Evolutionary conservation across 345 rosid species (phyloP), one percentile per base, ranked within the genome.

Genomic region (Firmiana major): DNA sequence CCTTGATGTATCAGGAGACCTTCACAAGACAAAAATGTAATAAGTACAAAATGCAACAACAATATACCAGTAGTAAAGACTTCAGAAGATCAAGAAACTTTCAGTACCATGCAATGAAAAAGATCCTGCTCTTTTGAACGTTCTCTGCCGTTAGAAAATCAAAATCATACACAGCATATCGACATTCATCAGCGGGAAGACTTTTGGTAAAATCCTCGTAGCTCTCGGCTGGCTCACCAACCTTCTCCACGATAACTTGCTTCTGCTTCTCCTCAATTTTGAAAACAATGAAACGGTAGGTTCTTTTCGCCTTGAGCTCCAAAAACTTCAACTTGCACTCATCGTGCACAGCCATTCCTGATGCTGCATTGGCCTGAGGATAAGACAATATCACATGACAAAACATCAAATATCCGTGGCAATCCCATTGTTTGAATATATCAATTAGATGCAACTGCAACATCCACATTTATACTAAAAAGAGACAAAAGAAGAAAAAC

Each of bases 301-400:
- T 89, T 78, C 91, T 82, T 74, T 89, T 89, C 6, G 93, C 81
- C 80, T 89, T 89, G 69, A 89, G 86, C 73, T 89, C 89, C 84
- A 88, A 64, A 74, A 89, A 89, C 83, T 79, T 87, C 71, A 88
- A 77, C 81, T 89, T 89, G 87, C 93, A 89, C 26, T 88, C 93
- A 82, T 87, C 91, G 43, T 89, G 87, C 82, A 87, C 93, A 79
- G 89, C 90, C 87, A 89, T 87, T 58, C 93, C 93, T 22, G 91
- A 89, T 7, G 86, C 88, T 70, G 90, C 88, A 3, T 89, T 89
- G 49, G 90, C 91, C 93, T 89, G 79, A 22, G 17, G 11, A 57
- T 49, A 31, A 68, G 22, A 31, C 38, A 38, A 48, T 3, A 55
- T 53, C 75, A 74, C 63, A 31, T 38, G 45, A 13, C 15, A 69